phyloP scores from a whole-genome alignment of 2,329 filamentous ascomycete species.

The Diaporthe capsici region DNA sequence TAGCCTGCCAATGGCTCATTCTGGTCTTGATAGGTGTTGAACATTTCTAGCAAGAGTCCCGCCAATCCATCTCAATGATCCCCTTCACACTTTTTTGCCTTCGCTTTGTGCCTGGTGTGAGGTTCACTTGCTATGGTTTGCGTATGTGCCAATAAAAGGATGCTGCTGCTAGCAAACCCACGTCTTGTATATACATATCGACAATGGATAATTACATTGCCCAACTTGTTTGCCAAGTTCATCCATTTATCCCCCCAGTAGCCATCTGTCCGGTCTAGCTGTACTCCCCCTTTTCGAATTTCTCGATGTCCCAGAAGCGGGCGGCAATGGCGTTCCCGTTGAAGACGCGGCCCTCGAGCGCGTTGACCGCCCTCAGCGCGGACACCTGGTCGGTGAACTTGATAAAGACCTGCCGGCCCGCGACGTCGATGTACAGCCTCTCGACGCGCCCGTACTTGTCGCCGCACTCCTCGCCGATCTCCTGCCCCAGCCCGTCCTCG shows the following conservation, averaged over 20 bases:
- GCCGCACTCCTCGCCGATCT: conserved; percentile 94
- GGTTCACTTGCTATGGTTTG: background rate
- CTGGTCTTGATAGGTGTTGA: conserved; percentile 23
- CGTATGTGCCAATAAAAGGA: background rate
- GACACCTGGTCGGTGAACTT: conserved; percentile 91
- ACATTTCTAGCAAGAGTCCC: conserved; percentile 28
- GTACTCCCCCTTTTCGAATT: conserved; percentile 80
- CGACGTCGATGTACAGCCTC: conserved; percentile 80
- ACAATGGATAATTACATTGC: background rate
- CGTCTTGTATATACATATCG: background rate
- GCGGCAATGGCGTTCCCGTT: conserved; percentile 89
- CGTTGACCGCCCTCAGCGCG: conserved; percentile 90
- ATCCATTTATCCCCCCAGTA: background rate
- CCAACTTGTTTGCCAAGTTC: conserved; percentile 35
- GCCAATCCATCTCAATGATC: conserved; percentile 31
- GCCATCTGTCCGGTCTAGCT: conserved; percentile 44
- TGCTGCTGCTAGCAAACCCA: background rate
- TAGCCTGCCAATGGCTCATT: background rate
- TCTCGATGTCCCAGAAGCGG: conserved; percentile 84
- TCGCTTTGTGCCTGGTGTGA: background rate
- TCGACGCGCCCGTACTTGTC: conserved; percentile 91
- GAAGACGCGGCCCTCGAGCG: conserved; percentile 88
- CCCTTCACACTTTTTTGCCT: conserved; percentile 4
- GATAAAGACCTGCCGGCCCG: conserved; percentile 83
- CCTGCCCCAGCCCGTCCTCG: conserved; percentile 82